Base-by-base conservation (phyloP, 1,284 basidiomycete genomes). In the Cystobasidium slooffiae region DNA sequence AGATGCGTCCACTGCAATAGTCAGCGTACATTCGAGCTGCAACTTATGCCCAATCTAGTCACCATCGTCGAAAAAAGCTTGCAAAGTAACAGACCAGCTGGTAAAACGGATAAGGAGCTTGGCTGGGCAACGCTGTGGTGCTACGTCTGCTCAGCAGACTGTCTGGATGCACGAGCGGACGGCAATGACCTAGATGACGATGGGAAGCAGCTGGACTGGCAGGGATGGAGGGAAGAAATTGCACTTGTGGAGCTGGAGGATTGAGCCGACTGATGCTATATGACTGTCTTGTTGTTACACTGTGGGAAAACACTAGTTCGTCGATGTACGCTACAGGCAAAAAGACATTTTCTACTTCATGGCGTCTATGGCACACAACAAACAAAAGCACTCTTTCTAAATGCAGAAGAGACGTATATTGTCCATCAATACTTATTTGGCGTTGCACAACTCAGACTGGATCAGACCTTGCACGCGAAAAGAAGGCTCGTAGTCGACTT, bases 21-120 rank as follows among this genome's bases (percentile, higher is more conserved):
- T 6, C 83, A 81, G 55, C 86, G 91, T 12, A 85, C 88, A 8
- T 94, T 93, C 81, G 92, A 94, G 80, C 91, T 89, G 78, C 92
- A 94, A 80, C 82, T 93, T 51, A 93, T 93, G 91, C 91, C 91
- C 0, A 92, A 93, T 81, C 83, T 93, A 58, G 91, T 93, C 81
- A 91, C 90, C 74, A 83, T 91, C 7, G 84, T 92, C 43, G 84
- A 85, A 58, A 72, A 69, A 24, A 37, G 56, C 39, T 46, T 69
- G 56, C 56, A 62, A 31, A 52, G 14, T 16, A 31, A 31, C 2
- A 55, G 24, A 78, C 58, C 62, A 65, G 53, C 70, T 16, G 53
- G 41, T 43, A 67, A 68, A 73, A 10, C 78, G 49, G 79, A 79
- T 43, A 78, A 79, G 43, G 76, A 78, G 0, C 90, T 93, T 89